Evolutionary conservation across 495 filamentous ascomycete genomes (phyloP).

Genomic region (Penicillium goetzii): DNA sequence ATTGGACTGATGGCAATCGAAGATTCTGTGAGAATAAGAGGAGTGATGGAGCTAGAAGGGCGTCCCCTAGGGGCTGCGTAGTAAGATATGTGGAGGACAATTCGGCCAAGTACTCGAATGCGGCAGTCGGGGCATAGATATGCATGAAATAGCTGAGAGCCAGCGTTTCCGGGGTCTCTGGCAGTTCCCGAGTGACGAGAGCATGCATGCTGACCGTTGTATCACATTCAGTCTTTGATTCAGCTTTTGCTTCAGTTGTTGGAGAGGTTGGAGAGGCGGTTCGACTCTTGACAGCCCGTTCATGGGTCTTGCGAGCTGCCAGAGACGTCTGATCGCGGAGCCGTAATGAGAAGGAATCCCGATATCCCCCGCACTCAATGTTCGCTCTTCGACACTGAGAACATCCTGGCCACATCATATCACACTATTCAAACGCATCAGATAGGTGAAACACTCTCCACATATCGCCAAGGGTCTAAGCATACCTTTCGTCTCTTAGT

Average conservation of each 20-base stretch:
- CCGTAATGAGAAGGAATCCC: slow-evolving; percentile 2
- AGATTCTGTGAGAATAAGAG: slow-evolving; percentile 5
- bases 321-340: slow-evolving; percentile 12
- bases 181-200: neutral
- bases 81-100: neutral
- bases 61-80: neutral
- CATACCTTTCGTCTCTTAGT: slow-evolving; percentile 7
- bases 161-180: neutral
- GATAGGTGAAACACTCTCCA: neutral
- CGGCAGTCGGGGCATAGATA: neutral
- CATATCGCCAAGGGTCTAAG: neutral
- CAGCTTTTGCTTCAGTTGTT: too few species aligned
- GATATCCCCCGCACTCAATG: slow-evolving; percentile 6
- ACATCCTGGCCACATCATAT: slow-evolving; percentile 4
- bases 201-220: neutral
- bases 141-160: slow-evolving; percentile 4
- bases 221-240: neutral
- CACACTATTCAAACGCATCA: neutral
- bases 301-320: neutral
- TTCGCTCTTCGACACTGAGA: slow-evolving; percentile 7
- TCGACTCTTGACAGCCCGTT: neutral
- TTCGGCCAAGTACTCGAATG: slow-evolving; percentile 9
- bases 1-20: neutral
- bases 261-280: neutral
- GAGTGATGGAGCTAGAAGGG: slow-evolving; percentile 4